Conservation (phyloP, 441 rosid species). For the Populus hybrid region DNA sequence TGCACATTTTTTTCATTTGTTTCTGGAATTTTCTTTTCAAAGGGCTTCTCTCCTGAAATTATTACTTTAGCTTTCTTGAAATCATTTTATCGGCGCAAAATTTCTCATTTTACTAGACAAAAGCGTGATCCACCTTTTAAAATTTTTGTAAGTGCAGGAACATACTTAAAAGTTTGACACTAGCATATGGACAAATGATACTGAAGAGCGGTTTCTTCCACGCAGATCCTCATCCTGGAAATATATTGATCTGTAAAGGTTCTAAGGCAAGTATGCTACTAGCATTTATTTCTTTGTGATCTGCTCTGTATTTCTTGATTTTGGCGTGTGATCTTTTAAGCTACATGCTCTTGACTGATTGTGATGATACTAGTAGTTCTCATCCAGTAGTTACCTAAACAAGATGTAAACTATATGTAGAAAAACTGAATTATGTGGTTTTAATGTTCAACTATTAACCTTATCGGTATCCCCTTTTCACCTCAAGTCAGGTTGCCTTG, state of each 20-base stretch:
- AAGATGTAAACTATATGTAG: no score
- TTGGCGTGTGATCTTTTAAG: conserved; percentile 1
- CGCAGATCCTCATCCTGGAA: conserved; percentile 98
- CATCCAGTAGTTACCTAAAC: neutral
- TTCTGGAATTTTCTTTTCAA: neutral
- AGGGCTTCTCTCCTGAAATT: neutral
- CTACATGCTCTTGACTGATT: neutral
- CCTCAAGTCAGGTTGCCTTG: conserved; percentile 70
- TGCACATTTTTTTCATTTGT: neutral
- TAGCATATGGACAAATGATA: conserved; percentile 95
- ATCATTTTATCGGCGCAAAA: neutral
- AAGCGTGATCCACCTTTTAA: neutral
- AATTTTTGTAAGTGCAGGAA: no score
- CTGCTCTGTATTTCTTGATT: conserved; percentile 13
- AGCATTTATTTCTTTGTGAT: conserved; percentile 12
- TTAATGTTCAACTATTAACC: neutral
- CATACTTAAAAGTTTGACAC: conserved; percentile 73
- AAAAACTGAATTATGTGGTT: no score
- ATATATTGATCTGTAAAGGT: conserved; percentile 83
- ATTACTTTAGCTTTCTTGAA: neutral
- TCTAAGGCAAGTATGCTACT: conserved; percentile 68
- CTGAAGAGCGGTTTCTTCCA: conserved; percentile 95
- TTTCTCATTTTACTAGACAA: neutral
- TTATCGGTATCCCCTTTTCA: conserved; percentile 17
- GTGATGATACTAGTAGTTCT: neutral